Evolutionary conservation across 2,329 filamentous ascomycete species (phyloP).

Genomic region (Hypoxylon sp.): DNA sequence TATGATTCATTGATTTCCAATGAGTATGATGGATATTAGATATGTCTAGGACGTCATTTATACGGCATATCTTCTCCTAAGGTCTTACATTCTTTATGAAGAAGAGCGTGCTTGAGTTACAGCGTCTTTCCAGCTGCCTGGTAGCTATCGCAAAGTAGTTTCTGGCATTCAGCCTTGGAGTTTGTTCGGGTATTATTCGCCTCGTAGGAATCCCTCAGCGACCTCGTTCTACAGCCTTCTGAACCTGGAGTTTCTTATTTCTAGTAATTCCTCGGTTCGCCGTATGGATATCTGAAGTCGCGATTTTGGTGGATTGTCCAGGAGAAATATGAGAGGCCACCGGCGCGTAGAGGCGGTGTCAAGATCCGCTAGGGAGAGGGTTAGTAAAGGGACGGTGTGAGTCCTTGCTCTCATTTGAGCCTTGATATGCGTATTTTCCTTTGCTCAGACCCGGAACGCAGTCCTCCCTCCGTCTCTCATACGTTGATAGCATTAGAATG

Average conservation of each 20-base stretch:
- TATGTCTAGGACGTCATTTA: not conserved
- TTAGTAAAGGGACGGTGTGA: not conserved
- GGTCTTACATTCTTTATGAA: not conserved
- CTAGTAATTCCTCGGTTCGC: not conserved
- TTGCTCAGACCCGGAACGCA: not conserved
- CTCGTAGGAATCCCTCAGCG: not conserved
- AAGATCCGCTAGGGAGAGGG: not conserved
- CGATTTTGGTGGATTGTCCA: not conserved
- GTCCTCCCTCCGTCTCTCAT: not conserved
- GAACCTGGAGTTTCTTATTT: not conserved
- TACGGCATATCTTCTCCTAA: not conserved
- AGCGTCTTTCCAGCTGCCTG: not conserved
- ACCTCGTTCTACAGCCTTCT: not conserved
- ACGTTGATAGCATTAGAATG: not conserved
- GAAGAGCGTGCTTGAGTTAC: not conserved
- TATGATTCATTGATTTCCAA: too few species aligned
- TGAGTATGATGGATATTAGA: too few species aligned
- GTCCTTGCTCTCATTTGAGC: not conserved
- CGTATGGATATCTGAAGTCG: not conserved
- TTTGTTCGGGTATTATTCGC: not conserved
- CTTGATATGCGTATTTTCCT: not conserved
- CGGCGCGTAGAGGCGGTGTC: not conserved
- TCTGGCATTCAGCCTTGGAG: not conserved
- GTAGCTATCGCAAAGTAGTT: not conserved
- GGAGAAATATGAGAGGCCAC: not conserved